These are phyloP conservation scores for Saccharomyces hybrid DNA, from an alignment of 1,139 yeast species.

Conservation along the genomic window DNA sequence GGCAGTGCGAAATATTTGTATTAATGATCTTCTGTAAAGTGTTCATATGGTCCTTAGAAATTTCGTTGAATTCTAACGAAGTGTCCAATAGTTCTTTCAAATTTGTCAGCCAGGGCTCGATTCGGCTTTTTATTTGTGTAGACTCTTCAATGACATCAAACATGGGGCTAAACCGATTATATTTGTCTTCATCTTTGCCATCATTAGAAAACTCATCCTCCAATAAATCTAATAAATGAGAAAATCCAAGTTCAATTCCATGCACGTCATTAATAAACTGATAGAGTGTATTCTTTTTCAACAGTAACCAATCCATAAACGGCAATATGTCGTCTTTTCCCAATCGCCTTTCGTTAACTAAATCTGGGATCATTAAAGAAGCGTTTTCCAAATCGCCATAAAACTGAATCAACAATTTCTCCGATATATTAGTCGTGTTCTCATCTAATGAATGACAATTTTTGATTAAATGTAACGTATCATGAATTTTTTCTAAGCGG, in stretches of 20 bases:
- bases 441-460: not conserved
- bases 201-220: slow-evolving; percentile 26
- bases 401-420: not conserved
- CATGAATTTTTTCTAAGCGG: not conserved
- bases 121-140: slow-evolving; percentile 38
- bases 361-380: not conserved
- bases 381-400: not conserved
- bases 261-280: slow-evolving; percentile 37
- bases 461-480: not conserved
- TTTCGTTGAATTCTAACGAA: slow-evolving; percentile 51
- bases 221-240: slow-evolving; percentile 36
- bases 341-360: not conserved
- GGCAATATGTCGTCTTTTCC: not conserved
- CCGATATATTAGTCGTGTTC: not conserved
- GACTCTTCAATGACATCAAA: slow-evolving; percentile 30
- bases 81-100: slow-evolving; percentile 43
- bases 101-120: slow-evolving; percentile 35
- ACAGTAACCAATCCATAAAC: not conserved
- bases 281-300: slow-evolving; percentile 29
- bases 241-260: slow-evolving; percentile 42
- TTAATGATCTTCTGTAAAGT: slow-evolving; percentile 47
- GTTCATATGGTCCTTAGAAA: slow-evolving; percentile 44
- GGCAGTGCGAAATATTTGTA: slow-evolving; percentile 37
- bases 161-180: slow-evolving; percentile 16
- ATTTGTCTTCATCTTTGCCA: slow-evolving; percentile 8